A percentile compares a stretch with the other conserved stretches of the same genome.
phyloP scores from a whole-genome alignment of 2,329 filamentous ascomycete species.

The Pyrenochaeta sp. region DNA sequence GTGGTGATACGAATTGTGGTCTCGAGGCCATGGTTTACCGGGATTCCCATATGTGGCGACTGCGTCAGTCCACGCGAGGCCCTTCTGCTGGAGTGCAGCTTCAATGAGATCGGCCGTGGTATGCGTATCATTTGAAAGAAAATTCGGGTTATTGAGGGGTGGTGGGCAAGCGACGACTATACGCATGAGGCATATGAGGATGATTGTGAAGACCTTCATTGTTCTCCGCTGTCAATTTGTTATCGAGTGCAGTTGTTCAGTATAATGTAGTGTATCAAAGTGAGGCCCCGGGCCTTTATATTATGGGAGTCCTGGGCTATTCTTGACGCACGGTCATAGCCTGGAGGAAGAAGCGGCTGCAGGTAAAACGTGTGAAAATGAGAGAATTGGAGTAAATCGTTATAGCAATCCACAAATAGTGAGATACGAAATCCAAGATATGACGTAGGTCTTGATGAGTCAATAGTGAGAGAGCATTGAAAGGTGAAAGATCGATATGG shows the following conservation, averaged over 20 bases:
- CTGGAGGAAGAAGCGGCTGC: no score
- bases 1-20: not conserved
- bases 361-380: no score
- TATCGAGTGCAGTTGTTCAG: not conserved
- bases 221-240: not conserved
- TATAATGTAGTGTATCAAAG: no score
- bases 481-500: no score
- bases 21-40: not conserved
- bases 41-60: not conserved
- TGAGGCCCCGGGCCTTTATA: no score
- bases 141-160: not conserved
- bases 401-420: no score
- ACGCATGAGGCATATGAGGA: conserved; percentile 25
- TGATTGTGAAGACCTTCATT: not conserved
- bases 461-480: no score
- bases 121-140: not conserved
- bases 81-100: not conserved
- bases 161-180: not conserved
- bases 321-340: no score
- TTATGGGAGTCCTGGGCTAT: no score
- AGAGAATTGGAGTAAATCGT: no score
- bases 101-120: not conserved
- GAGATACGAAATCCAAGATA: no score
- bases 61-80: not conserved
- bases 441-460: no score